Percentiles rank a stretch among this genome's conserved stretches.
phyloP scores from a whole-genome alignment of 768 basidiomycete genomes.

The Tubosaeta sp. region DNA sequence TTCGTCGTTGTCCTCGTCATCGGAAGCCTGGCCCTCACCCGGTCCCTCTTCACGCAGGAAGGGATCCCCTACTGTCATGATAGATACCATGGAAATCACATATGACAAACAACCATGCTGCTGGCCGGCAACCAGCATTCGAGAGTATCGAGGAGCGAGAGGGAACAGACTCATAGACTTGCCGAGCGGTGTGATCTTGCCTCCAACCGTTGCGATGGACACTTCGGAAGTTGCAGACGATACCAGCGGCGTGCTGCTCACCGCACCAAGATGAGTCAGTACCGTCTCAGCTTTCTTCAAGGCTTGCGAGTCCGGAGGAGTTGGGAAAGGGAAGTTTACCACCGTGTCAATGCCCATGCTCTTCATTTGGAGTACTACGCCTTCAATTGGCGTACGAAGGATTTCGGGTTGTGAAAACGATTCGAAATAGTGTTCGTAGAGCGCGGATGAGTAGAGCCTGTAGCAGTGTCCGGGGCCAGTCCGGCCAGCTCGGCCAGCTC shows the following conservation, averaged over 20 bases:
- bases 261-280: constrained; percentile 78
- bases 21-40: constrained; percentile 38
- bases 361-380: constrained; percentile 97
- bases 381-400: constrained; percentile 92
- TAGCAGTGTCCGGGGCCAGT: constrained; percentile 99
- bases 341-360: constrained; percentile 97
- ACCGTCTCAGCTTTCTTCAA: constrained; percentile 79
- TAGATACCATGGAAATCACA: constrained; percentile 86
- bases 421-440: constrained; percentile 91
- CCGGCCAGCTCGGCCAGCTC: constrained; percentile 94
- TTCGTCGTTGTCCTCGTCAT: constrained; percentile 36
- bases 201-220: constrained; percentile 35
- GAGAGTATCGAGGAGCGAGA: constrained; percentile 88
- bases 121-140: constrained; percentile 83
- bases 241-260: constrained; percentile 38
- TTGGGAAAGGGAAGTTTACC: constrained; percentile 97
- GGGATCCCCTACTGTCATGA: constrained; percentile 91
- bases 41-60: constrained; percentile 82
- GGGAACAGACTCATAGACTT: constrained; percentile 92
- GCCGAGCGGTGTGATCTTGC: constrained; percentile 86
- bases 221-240: constrained; percentile 14
- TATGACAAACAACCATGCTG: constrained; percentile 93
- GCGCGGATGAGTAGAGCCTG: constrained; percentile 90
- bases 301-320: constrained; percentile 77
- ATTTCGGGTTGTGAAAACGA: constrained; percentile 89